Evolutionary conservation across 805 yeast genomes (phyloP).

Genomic region (Gaillardinia entomophila): DNA sequence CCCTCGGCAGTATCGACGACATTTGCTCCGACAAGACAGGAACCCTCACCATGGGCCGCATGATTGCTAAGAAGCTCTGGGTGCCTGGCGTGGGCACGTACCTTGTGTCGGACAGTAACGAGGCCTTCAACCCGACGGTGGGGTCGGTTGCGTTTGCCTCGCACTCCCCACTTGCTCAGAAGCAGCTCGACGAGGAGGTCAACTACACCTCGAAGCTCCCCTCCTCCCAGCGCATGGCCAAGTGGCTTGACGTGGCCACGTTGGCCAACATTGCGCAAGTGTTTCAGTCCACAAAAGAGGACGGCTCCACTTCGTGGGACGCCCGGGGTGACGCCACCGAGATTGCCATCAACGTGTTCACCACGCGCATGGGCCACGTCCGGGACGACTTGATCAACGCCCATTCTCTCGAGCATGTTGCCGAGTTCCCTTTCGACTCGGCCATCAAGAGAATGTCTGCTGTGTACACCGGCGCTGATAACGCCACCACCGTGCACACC

Average conservation of each 20-base stretch:
- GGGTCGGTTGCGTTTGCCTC: constrained; percentile 32
- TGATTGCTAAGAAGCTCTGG: constrained; percentile 34
- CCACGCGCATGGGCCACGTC: constrained; percentile 49
- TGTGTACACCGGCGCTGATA: constrained; percentile 30
- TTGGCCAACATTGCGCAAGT: constrained; percentile 39
- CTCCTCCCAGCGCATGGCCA: constrained; percentile 12
- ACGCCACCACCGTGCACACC: constrained; percentile 36
- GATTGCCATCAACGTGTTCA: constrained; percentile 78
- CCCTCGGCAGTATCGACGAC: constrained; percentile 33
- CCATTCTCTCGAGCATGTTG: constrained; percentile 34
- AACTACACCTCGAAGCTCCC: constrained; percentile 29
- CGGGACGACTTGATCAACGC: constrained; percentile 21
- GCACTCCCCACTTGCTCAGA: constrained; percentile 22
- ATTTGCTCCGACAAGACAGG: constrained; percentile 39
- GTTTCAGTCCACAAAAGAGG: constrained; percentile 20
- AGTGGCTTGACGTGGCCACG: constrained; percentile 29
- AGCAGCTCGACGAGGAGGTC: constrained; percentile 28
- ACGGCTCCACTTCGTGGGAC: constrained; percentile 30
- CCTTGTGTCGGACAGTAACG: constrained; percentile 25
- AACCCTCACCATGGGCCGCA: constrained; percentile 33
- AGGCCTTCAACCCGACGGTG: constrained; percentile 32
- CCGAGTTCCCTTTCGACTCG: constrained; percentile 73
- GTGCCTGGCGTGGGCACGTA: constrained; percentile 29
- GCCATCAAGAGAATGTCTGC: constrained; percentile 70
- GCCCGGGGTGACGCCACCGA: constrained; percentile 81